Base-by-base conservation (phyloP, 2,329 filamentous ascomycete genomes). In the Aspergillus awamori region DNA sequence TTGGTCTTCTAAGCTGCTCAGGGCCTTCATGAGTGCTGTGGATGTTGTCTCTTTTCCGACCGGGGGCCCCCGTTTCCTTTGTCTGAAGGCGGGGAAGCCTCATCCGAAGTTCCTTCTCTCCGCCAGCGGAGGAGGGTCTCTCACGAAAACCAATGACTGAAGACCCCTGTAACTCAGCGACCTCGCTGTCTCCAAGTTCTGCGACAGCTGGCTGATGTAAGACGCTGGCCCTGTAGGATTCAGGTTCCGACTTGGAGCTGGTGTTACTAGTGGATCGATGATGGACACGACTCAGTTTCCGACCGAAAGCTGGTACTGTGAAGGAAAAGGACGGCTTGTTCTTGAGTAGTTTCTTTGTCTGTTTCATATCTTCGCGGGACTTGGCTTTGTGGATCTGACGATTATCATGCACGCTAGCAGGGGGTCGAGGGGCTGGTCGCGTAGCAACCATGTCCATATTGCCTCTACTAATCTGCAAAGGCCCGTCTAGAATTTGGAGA, bases 381-480 rank as follows among this genome's bases (percentile, higher is more conserved):
- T 61, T 59, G 30, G 51, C 38, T 55, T 57, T 60, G n/a, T 26
- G 48, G 8, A 59, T 41, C 36, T 63, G 58, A 43, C 57, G 30
- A 15, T 60, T 65, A 36, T 68, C 62, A 36, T 61, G 63, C 38
- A 64, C 63, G 33, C 63, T 63, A 33, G 66, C 61, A 8, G 72
- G 72, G 17, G 72, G 74, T 13, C 59, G 61, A 20, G 74, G 74
- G 17, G 74, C 70, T 26, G 69, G 65, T n/a, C 74, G 69, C 6
- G 69, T 71, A 7, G 74, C 67, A 24, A 74, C 67, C 65, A 75
- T 67, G 47, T 74, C 71, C 54, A 73, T 74, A 30, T 72, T 69
- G 24, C 72, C 70, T 53, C 74, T 69, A 60, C 73, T 74, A 45
- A 74, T 73, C 47, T 76, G 74, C 30, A 75, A 59, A 28, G 74